Conservation (phyloP, 2,329 filamentous ascomycete genomes). For the Cladorrhinum sp. region DNA sequence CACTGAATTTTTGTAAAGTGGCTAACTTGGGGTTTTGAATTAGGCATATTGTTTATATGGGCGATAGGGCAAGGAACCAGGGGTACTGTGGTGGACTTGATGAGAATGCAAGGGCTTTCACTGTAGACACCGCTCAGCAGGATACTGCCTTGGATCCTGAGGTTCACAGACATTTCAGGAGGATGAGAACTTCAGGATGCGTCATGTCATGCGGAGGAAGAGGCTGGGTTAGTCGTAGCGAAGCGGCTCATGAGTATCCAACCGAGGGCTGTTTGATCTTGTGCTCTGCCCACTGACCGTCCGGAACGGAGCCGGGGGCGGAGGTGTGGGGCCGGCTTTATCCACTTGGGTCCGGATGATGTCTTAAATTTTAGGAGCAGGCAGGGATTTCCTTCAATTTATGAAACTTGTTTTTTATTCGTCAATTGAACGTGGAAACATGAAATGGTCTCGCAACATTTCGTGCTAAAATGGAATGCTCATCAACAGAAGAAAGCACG, state of each 20-base stretch:
- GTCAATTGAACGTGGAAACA: not conserved
- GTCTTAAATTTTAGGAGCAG: no score
- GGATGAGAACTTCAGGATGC: not conserved
- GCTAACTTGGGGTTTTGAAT: not conserved
- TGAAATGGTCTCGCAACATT: no score
- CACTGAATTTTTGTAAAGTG: no score
- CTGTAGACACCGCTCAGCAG: not conserved
- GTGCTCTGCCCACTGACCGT: no score
- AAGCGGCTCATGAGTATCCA: not conserved
- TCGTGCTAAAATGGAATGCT: not conserved
- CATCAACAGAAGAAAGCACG: not conserved
- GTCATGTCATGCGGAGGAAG: not conserved
- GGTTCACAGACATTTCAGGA: not conserved
- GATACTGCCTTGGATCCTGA: not conserved
- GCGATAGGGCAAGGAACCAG: not conserved
- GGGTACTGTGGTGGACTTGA: not conserved
- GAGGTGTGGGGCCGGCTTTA: not conserved
- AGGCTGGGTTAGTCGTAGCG: not conserved
- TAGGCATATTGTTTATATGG: not conserved
- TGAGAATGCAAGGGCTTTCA: not conserved
- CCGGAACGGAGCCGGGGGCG: not conserved
- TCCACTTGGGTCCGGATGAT: not conserved
- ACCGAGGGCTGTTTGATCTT: not conserved
- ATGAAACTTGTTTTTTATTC: no score
- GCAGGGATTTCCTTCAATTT: no score